Evolutionary conservation across 164 flowering plant species (phyloP).

Genomic region (Echeveria elegans): DNA sequence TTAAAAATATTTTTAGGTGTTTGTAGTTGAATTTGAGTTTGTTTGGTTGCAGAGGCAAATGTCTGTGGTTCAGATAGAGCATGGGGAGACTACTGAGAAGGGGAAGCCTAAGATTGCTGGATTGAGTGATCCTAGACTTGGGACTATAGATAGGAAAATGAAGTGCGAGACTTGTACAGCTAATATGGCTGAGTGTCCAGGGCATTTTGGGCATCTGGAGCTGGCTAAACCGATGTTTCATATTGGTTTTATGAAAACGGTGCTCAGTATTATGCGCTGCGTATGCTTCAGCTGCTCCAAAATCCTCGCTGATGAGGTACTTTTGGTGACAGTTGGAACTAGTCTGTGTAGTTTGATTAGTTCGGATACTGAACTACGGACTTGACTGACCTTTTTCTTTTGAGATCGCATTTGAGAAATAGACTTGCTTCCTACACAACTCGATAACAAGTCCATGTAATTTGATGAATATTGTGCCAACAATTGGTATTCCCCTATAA

Average conservation of each 20-base stretch:
- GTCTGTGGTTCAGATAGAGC: conserved; percentile 94
- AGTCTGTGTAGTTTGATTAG: neutral
- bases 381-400: neutral
- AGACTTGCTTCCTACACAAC: no score
- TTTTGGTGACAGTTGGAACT: neutral
- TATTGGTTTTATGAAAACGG: conserved; percentile 89
- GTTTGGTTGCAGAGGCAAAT: conserved; percentile 74
- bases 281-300: conserved; percentile 99
- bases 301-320: conserved; percentile 85
- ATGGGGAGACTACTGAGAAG: conserved; percentile 85
- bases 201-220: conserved; percentile 97
- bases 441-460: no score
- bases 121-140: conserved; percentile 78
- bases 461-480: neutral
- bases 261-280: conserved; percentile 73
- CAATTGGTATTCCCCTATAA: neutral
- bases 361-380: neutral
- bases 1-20: neutral
- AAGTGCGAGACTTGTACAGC: conserved; percentile 98
- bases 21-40: neutral
- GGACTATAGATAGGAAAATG: conserved; percentile 89
- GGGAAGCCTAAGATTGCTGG: conserved; percentile 99
- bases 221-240: conserved; percentile 98
- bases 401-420: no score
- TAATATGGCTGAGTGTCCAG: conserved; percentile 98